Base-by-base conservation (phyloP, 1,284 basidiomycete species). In the Irpex sp. region DNA sequence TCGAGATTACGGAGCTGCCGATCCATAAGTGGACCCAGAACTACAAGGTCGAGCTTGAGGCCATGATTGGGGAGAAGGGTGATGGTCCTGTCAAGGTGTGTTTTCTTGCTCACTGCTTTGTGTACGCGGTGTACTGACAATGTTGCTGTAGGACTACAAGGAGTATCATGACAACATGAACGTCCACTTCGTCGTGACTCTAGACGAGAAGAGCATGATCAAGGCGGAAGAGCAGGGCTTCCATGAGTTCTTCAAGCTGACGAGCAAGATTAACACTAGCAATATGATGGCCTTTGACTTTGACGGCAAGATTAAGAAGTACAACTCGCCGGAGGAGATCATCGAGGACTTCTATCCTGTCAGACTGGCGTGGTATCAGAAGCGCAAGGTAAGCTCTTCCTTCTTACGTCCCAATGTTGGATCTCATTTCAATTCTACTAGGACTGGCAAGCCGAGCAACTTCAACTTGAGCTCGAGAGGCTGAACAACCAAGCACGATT, bases 281-380 rank as follows among this genome's bases (percentile, higher is more conserved):
- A 99, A 99, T 79, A 98, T 99, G 97, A 98, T 99, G 8, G 94
- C 94, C 74, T 99, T 99, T 75, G 96, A 98, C 74, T 85, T 93
- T 65, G 90, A 96, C 35, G 91, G 94, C 69, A 98, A 97, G 80
- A 98, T 99, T 78, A 94, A 90, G 78, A 97, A 90, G 77, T 99
- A 98, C 74, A 77, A 84, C 19, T 84, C 88, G 2, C 87, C 97
- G 0, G 96, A 98, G 72, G 91, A 96, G 70, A 94, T 99, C 63
- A 75, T 99, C 57, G 88, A 93, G 64, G 96, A 98, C 58, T 99
- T 98, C 73, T 99, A 93, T 74, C 90, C 93, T 51, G 79, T 90
- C 65, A 88, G 97, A 19, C 77, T 99, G 63, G 88, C 91, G 59
- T 96, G 86, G 76, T 99, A 98, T 72, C 93, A 95, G 75, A 92